Evolutionary conservation across 2,329 filamentous ascomycete species (phyloP), one percentile per base, ranked within the genome.

Genomic region (Coniochaeta hoffmannii): DNA sequence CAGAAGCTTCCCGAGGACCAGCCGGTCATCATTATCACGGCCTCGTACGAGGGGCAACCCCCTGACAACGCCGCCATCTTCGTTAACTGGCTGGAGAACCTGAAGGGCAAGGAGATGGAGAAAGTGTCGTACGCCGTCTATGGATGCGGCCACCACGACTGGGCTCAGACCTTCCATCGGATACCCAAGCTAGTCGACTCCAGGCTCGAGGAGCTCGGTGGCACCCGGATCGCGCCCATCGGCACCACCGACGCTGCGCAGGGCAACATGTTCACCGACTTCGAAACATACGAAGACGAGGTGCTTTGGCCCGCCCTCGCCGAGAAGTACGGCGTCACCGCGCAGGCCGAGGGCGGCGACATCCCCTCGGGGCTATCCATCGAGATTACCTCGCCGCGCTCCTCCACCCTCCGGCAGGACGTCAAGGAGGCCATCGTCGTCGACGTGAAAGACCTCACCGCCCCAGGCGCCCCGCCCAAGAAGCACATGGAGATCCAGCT

Each of bases 1-100:
- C 77, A 81, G 46, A 77, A 79, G 4, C 66, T 91, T 0, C 80
- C 85, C 0, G 81, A 74, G 52, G 75, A 80, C 26, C 75, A 79
- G 7, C 86, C 87, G 0, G 76, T 87, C 0, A 71, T 89, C 31
- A 77, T 91, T 51, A 77, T 92, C 59, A 85, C 84, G 0, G 80
- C 88, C 0, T 86, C 83, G 1, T 92, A 91, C 61, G 88, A 92
- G 63, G 88, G 88, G 0, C 77, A 88, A 55, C 85, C 88, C 0
- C 82, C 87, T 0, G 86, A 89, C 58, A 90, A 92, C 58, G 88
- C 88, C 0, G 76, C 73, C 0, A 77, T 82, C 51, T 91, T 91
- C 62, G 78, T 86, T 24, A 72, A 77, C 17, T 91, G 88, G 88
- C 67, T 90, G 6, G 75, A 83, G 60, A 72, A 64, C 12, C 70